Conservation (phyloP, 768 basidiomycete species). For the Grammothele lineata region DNA sequence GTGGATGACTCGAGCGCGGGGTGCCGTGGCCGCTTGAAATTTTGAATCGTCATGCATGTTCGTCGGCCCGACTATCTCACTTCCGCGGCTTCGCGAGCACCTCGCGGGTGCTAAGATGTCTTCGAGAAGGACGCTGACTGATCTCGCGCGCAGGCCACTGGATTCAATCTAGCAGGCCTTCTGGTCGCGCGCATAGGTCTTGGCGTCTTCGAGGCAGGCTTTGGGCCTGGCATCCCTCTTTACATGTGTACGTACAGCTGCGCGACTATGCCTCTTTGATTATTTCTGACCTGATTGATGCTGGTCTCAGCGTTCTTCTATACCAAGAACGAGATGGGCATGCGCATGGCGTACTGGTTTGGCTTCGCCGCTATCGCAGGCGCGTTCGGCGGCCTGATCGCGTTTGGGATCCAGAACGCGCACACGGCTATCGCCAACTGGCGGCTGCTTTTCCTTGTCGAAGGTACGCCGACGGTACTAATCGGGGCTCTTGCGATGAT, state of each 20-base stretch:
- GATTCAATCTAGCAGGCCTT: constrained; percentile 57
- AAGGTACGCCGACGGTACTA: constrained; percentile 66
- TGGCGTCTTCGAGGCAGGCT: constrained; percentile 77
- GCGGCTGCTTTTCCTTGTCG: constrained; percentile 70
- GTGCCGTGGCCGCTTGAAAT: too few species aligned
- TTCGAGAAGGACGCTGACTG: too few species aligned
- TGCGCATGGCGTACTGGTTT: constrained; percentile 79
- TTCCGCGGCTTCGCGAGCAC: too few species aligned
- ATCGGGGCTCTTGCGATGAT: constrained; percentile 55
- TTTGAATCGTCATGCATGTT: too few species aligned
- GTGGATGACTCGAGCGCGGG: too few species aligned
- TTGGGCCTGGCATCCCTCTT: constrained; percentile 72
- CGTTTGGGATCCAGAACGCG: constrained; percentile 71
- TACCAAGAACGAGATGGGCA: constrained; percentile 68
- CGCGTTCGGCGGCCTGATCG: constrained; percentile 78
- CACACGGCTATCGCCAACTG: constrained; percentile 45
- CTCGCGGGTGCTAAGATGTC: too few species aligned
- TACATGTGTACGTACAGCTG: constrained; percentile 59
- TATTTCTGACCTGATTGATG: neutral
- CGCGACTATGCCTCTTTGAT: neutral
- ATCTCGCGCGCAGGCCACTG: too few species aligned
- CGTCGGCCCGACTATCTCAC: too few species aligned
- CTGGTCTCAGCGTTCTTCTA: constrained; percentile 61
- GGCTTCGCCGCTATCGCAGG: constrained; percentile 82
- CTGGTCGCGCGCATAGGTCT: constrained; percentile 55